phyloP scores from a whole-genome alignment of 306 rosid genomes.

The Dalbergia cultrata region DNA sequence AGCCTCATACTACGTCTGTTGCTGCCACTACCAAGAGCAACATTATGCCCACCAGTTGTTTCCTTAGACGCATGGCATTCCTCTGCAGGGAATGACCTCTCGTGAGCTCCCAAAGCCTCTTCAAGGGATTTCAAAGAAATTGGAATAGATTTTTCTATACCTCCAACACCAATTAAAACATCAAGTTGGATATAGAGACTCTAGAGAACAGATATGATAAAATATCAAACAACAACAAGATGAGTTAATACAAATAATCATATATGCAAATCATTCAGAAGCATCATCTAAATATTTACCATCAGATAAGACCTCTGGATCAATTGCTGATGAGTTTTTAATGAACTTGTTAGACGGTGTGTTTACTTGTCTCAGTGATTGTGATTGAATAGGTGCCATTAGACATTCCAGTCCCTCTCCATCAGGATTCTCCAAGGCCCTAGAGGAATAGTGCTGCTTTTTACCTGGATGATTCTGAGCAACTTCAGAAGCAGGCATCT shows the following conservation, averaged over 20 bases:
- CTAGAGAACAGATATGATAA: too few relatives aligned
- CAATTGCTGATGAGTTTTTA: background rate
- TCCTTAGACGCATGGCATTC: slow-evolving; percentile 2
- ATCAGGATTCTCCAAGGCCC: slow-evolving; percentile 28
- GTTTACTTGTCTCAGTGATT: slow-evolving; percentile 32
- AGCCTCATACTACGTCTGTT: slow-evolving; percentile 33
- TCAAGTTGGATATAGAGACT: too few relatives aligned
- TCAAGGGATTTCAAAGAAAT: too few relatives aligned
- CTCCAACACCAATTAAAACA: too few relatives aligned
- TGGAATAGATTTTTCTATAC: too few relatives aligned
- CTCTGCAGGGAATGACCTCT: slow-evolving; percentile 13
- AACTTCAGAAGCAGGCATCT: slow-evolving; percentile 39
- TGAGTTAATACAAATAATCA: too few relatives aligned
- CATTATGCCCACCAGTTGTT: slow-evolving; percentile 10
- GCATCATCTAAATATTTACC: slow-evolving; percentile 25
- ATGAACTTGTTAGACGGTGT: background rate
- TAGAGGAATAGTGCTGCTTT: slow-evolving; percentile 34
- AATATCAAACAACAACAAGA: too few relatives aligned
- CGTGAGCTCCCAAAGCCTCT: background rate
- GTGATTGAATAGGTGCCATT: slow-evolving; percentile 21
- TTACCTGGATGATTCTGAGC: slow-evolving; percentile 24
- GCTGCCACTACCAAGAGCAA: slow-evolving; percentile 4
- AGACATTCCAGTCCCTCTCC: slow-evolving; percentile 32
- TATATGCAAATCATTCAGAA: too few relatives aligned
- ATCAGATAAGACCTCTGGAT: slow-evolving; percentile 23